Conservation (phyloP, 306 rosid genomes). For the Fagus crenata region DNA sequence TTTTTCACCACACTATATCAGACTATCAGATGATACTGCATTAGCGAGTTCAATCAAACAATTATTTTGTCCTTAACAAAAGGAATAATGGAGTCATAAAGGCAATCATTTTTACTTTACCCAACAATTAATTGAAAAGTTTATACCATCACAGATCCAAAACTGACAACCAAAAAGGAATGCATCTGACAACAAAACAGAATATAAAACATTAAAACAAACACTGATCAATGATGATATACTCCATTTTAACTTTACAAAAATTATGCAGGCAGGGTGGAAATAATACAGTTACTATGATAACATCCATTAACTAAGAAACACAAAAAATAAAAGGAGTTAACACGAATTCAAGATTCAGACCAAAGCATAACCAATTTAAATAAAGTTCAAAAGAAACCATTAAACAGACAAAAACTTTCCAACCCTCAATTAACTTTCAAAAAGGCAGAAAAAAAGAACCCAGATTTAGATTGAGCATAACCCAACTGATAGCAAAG, state of each 20-base stretch:
- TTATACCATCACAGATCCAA: conserved; percentile 14
- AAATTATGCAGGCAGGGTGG: too few relatives aligned
- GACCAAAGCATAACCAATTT: too few relatives aligned
- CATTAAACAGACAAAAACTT: too few relatives aligned
- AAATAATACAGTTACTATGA: too few relatives aligned
- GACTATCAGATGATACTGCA: background rate
- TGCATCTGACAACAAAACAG: background rate
- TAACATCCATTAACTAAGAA: too few relatives aligned
- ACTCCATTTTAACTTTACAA: background rate
- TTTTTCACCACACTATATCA: background rate
- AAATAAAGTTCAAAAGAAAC: too few relatives aligned
- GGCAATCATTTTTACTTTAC: conserved; percentile 8
- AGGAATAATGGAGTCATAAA: background rate
- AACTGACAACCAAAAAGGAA: background rate
- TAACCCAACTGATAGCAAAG: background rate
- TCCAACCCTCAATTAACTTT: too few relatives aligned
- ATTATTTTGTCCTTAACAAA: background rate
- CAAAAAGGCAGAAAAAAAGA: background rate
- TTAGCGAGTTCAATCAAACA: background rate
- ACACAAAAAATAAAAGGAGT: too few relatives aligned
- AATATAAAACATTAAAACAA: background rate
- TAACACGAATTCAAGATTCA: too few relatives aligned
- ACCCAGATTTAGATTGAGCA: background rate
- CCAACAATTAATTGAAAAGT: background rate
- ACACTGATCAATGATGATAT: background rate